Evolutionary conservation across 2,329 filamentous ascomycete genomes (phyloP).

Genomic region (Ceratocystis variospora): DNA sequence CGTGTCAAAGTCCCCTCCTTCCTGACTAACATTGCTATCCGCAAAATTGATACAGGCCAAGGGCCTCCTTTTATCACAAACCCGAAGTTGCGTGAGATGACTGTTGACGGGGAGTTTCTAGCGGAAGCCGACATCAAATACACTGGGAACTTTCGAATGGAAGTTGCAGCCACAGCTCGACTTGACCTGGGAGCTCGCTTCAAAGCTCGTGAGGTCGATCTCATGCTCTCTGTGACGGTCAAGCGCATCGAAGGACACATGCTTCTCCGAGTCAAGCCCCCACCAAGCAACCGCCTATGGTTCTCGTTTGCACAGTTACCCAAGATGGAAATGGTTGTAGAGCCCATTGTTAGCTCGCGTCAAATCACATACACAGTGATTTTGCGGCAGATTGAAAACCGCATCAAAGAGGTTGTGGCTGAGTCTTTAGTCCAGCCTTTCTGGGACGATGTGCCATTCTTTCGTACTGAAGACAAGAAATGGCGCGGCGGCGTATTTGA

Average conservation of each 20-base stretch:
- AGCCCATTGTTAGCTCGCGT: conserved; percentile 86
- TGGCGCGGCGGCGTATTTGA: conserved; percentile 78
- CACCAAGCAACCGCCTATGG: conserved; percentile 93
- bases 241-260: conserved; percentile 76
- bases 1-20: conserved; percentile 86
- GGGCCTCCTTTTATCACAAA: conserved; percentile 81
- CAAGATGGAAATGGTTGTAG: conserved; percentile 84
- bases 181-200: conserved; percentile 82
- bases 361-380: conserved; percentile 94
- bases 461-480: conserved; percentile 60
- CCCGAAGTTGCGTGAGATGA: conserved; percentile 73
- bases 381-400: conserved; percentile 80
- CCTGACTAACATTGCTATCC: conserved; percentile 70
- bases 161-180: conserved; percentile 82
- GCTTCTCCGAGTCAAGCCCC: conserved; percentile 78
- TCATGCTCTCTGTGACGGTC: conserved; percentile 73
- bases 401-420: conserved; percentile 84
- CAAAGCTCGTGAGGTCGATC: conserved; percentile 77
- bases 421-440: conserved; percentile 86
- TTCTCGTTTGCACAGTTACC: conserved; percentile 88
- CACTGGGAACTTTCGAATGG: conserved; percentile 73
- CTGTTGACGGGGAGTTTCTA: conserved; percentile 77
- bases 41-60: conserved; percentile 73
- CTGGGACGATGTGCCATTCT: conserved; percentile 93
- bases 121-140: conserved; percentile 82